Base-by-base conservation (phyloP, 139 green algal genomes). In the Micractinium conductrix region DNA sequence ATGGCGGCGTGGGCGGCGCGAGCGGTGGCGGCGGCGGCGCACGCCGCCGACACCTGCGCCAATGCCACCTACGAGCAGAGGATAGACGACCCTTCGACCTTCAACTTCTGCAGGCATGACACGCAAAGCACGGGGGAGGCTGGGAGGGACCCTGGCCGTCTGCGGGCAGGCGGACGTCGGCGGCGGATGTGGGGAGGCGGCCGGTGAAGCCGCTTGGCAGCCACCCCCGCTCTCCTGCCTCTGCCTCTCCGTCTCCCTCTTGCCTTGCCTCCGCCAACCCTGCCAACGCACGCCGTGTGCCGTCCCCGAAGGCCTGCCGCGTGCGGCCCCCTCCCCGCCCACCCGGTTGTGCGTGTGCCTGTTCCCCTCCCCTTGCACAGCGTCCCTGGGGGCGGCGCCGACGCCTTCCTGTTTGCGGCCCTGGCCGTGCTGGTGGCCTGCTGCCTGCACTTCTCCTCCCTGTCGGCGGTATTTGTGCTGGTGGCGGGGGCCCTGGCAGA, bases 391-490 rank as follows among this genome's bases (percentile, higher is more conserved):
- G 21, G 78, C 62, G 78, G 78, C 33, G 42, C 78, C 2, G 78
- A 83, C 43, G 88, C 86, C 2, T 84, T 92, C 4, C 76, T 92
- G 0, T 92, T 90, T 69, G 84, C 70, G 2, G 71, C 44, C 1
- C 40, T 90, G 45, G 88, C 86, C 0, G 38, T 92, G 6, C 53
- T 92, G 19, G 48, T 81, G 16, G 80, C 88, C 21, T 88, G 78
- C 80, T 35, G 86, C 28, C 73, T 88, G 26, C 73, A 80, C 40
- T 86, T 86, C 37, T 75, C 83, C 50, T 74, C 82, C 24, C 72
- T 81, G 43, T 90, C 80, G 0, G 80, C 88, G 19, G 80, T 90
- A 44, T 87, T 82, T 58, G 83, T 90, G 24, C 72, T 92, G 70
- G 37, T 89, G 19, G 82, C 86, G 62, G 85, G 88, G 9, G 82